phyloP scores from a whole-genome alignment of 306 rosid genomes.

The Cucurbita pepo region DNA sequence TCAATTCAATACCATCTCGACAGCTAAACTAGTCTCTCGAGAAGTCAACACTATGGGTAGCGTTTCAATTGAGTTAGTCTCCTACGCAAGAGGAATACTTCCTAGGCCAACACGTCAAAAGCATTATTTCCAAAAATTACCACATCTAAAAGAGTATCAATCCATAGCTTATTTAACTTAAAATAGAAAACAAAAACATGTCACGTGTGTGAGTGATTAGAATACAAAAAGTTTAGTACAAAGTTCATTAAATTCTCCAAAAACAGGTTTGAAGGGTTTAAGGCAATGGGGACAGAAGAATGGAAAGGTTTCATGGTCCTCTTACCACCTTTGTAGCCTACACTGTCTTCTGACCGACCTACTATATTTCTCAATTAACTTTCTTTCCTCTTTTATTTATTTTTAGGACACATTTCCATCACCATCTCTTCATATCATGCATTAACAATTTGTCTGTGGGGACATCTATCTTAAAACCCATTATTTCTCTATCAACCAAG shows the following conservation, averaged over 20 bases:
- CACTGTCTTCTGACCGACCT: background rate
- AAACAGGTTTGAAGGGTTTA: too few relatives aligned
- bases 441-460: conserved; percentile 25
- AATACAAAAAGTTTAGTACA: background rate
- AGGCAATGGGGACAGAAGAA: background rate
- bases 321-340: background rate
- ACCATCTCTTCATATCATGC: conserved; percentile 52
- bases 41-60: too few relatives aligned
- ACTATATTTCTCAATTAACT: background rate
- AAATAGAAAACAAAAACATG: background rate
- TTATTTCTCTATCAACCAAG: too few relatives aligned
- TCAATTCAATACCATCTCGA: background rate
- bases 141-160: too few relatives aligned
- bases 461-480: conserved; percentile 6
- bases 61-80: too few relatives aligned
- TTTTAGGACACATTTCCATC: conserved; percentile 40
- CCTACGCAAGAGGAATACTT: too few relatives aligned
- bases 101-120: too few relatives aligned
- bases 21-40: background rate
- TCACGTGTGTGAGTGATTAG: background rate
- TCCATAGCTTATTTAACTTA: too few relatives aligned
- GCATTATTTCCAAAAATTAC: too few relatives aligned
- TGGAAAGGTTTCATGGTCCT: conserved; percentile 1
- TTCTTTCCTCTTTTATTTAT: background rate
- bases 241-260: background rate